Conservation (phyloP, 371 early-diverging fungal genomes). For the Mucor mucedo region DNA sequence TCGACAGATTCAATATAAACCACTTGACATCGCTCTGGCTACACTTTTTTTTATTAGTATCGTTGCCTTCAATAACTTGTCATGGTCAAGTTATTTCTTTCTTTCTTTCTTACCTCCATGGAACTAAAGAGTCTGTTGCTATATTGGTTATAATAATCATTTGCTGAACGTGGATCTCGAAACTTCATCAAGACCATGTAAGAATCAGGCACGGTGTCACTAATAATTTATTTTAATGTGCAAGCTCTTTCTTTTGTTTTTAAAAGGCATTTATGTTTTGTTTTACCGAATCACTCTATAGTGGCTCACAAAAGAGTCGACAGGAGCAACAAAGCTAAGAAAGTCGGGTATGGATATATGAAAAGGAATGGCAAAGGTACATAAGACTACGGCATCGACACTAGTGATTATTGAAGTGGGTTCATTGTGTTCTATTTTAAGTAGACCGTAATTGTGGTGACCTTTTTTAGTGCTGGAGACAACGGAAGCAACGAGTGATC, state of each 20-base stretch:
- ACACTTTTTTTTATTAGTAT: not conserved
- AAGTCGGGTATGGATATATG: slow-evolving; percentile 89
- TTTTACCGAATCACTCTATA: slow-evolving; percentile 71
- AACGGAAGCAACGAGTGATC: slow-evolving; percentile 24
- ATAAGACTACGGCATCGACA: slow-evolving; percentile 50
- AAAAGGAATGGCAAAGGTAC: slow-evolving; percentile 82
- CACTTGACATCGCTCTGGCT: slow-evolving; percentile 75
- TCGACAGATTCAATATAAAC: slow-evolving; percentile 74
- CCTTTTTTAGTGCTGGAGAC: slow-evolving; percentile 6
- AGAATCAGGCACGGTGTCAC: slow-evolving; percentile 77
- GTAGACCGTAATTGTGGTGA: slow-evolving; percentile 51
- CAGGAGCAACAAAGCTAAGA: slow-evolving; percentile 77
- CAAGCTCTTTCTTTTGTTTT: not conserved
- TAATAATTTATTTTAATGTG: slow-evolving; percentile 9
- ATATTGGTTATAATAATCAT: slow-evolving; percentile 72
- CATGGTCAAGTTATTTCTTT: not conserved
- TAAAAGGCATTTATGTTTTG: too few species aligned
- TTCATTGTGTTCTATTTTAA: slow-evolving; percentile 51
- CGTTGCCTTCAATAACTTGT: too few species aligned
- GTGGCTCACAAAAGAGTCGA: slow-evolving; percentile 63
- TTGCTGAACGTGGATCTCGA: slow-evolving; percentile 57
- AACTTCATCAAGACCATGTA: slow-evolving; percentile 86
- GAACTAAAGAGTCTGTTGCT: slow-evolving; percentile 82
- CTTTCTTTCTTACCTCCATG: slow-evolving; percentile 60
- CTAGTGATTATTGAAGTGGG: slow-evolving; percentile 3